Base-by-base conservation (phyloP, 495 filamentous ascomycete species). In the Penicillium alfredii region DNA sequence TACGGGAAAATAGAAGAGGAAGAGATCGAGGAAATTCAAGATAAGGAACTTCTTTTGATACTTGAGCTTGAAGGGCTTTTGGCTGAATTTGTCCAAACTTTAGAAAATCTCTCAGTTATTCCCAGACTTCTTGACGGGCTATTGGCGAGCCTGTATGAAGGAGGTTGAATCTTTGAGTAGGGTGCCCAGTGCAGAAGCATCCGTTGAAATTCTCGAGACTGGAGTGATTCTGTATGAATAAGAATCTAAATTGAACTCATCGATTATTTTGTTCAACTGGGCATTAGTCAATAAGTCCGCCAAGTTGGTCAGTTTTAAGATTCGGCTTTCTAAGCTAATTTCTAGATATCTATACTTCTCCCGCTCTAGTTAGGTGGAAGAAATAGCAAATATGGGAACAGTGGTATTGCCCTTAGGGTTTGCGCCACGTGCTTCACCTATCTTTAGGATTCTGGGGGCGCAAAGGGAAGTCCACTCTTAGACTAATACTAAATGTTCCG, bases 1-100 rank as follows among this genome's bases (percentile, higher is more conserved):
- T 31, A 36, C 10, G 25, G 32, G 25, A 30, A 36, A 8, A 32
- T 42, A 11, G 32, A 31, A 1, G 23, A 31, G 20, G 32, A 36
- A 21, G 40, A 42, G 15, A 36, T 42, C 12, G 26, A 31, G 24
- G 40, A 36, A 18, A 42, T 42, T 21, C 40, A 42, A 26, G 40
- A 43, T 28, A 33, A 43, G 34, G 31, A 42, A 8, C 12, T 24
- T 16, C 2, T 30, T 1, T 16, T 24, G 17, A 35, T 35, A 29
- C 27, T 35, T 30, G 31, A 42, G 18, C 39, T 42, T 17, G 32
- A 35, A 31, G 22, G 8, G 3, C 31, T 42, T 12, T 30, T 42
- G 39, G 18, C 16, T 22, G 14, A 35, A 31, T 35, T 24, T 30
- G 5, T 25, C 32, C 30, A 30, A 13, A 24, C 33, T 15, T 31